These are phyloP conservation scores for Leishmania gerbilli DNA, from an alignment of 208 protist species.

Conservation along the genomic window DNA sequence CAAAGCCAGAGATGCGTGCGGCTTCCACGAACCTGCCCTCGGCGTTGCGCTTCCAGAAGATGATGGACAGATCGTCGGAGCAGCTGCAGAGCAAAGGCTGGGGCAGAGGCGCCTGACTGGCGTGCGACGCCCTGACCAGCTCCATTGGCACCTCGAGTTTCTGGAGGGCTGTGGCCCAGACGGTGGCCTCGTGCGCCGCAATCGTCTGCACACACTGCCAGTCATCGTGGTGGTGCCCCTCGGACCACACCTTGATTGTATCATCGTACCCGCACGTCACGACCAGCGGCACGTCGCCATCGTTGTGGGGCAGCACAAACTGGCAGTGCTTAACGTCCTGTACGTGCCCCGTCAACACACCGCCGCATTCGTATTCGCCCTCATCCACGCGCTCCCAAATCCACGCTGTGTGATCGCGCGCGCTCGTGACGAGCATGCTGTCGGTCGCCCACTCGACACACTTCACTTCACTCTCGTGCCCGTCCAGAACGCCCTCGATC, in stretches of 20 bases:
- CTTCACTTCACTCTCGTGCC: constrained; percentile 94
- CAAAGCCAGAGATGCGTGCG: constrained; percentile 43
- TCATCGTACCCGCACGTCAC: constrained; percentile 89
- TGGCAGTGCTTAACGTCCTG: constrained; percentile 92
- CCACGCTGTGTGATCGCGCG: constrained; percentile 90
- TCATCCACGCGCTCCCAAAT: constrained; percentile 90
- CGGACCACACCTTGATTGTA: constrained; percentile 66
- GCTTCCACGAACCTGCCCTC: constrained; percentile 44
- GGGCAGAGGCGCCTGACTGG: constrained; percentile 13
- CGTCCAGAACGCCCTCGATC: constrained; percentile 81
- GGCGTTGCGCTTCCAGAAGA: constrained; percentile 62
- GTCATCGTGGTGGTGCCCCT: constrained; percentile 85
- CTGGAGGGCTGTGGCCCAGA: constrained; percentile 85
- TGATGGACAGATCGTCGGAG: constrained; percentile 71
- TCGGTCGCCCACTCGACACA: constrained; percentile 82
- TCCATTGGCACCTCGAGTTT: constrained; percentile 51
- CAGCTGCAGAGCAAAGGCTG: constrained; percentile 73
- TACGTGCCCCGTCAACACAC: constrained; percentile 86
- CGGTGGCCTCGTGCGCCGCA: constrained; percentile 73
- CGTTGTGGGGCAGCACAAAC: constrained; percentile 60
- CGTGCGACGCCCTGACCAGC: constrained; percentile 29
- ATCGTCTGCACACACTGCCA: constrained; percentile 88
- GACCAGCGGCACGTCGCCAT: constrained; percentile 65
- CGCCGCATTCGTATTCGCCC: constrained; percentile 89
- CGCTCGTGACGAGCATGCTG: constrained; percentile 85